Conservation (phyloP, 2,329 filamentous ascomycete species). For the Stemphylium beticola region DNA sequence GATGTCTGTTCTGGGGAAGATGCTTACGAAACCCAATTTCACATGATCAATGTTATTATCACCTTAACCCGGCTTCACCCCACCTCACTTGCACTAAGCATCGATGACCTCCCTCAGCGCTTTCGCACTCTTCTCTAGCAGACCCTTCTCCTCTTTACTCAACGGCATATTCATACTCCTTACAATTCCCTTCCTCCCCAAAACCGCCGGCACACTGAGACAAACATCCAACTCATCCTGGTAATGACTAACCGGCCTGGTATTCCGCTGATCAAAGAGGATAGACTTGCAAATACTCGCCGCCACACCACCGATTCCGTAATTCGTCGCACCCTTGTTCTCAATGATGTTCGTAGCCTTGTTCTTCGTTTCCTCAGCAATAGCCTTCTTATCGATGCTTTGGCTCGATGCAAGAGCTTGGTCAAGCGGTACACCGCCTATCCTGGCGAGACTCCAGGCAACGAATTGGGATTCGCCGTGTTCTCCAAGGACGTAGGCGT, state of each 20-base stretch:
- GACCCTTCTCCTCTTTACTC: constrained; percentile 12
- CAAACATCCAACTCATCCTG: constrained; percentile 21
- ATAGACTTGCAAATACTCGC: constrained; percentile 26
- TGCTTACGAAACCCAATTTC: no score
- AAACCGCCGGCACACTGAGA: constrained; percentile 24
- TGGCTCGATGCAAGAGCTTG: not conserved
- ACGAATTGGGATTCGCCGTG: constrained; percentile 28
- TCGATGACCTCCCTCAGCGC: constrained; percentile 21
- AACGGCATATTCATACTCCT: constrained; percentile 14
- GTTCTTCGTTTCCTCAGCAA: constrained; percentile 21
- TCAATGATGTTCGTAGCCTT: constrained; percentile 24
- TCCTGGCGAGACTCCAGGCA: constrained; percentile 18
- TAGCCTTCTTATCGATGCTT: constrained; percentile 7
- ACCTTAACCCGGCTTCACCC: no score
- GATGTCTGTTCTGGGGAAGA: no score
- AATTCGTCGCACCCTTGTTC: constrained; percentile 30
- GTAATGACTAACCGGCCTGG: constrained; percentile 20
- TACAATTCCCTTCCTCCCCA: constrained; percentile 23
- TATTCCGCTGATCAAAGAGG: constrained; percentile 18
- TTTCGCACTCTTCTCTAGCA: constrained; percentile 19
- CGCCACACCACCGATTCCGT: constrained; percentile 26
- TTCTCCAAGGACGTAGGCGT: constrained; percentile 28
- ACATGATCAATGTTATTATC: no score
- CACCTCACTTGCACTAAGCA: not conserved
- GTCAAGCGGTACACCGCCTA: constrained; percentile 18